Evolutionary conservation across 371 early-diverging fungal genomes (phyloP), one percentile per base, ranked within the genome.

Genomic region (Syncephalastrum monosporum): DNA sequence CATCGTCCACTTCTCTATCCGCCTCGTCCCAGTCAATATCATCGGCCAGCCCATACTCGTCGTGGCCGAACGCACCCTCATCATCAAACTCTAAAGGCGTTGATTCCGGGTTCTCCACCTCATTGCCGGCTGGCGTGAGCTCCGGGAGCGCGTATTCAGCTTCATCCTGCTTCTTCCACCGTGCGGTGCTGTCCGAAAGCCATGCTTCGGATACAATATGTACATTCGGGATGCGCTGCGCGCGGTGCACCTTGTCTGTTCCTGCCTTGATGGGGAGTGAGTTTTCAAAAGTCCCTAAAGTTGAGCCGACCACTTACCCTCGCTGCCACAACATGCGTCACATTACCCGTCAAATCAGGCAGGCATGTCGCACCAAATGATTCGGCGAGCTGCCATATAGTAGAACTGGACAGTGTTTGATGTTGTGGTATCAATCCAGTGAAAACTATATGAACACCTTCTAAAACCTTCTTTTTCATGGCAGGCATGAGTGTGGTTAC

Each of bases 301-400:
- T 10, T 33, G 19, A 15, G 13, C 1, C n/a, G 21, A 10, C 3
- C 23, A 15, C 29, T 49, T 50, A 60, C 89, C 72, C 86, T 84
- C n/a, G 81, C 79, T 14, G 92, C 90, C 27, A 94, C 79, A 4
- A 94, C 69, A 60, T 94, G 94, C 0, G 94, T 92, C 19, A 87
- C 82, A 16, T 77, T 67, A 0, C 70, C 65, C n/a, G 69, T 72
- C 42, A 90, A 56, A 3, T 87, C 82, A 0, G 59, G 63, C 0
- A 72, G 74, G 55, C 91, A 91, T 24, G 60, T 57, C 0, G 90
- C 93, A 3, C 92, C 92, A 77, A 88, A 91, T 7, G 76, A 71
- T 42, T 63, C 63, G 4, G 91, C 91, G 63, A 82, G 72, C 52
- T 82, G 73, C 92, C 92, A 91, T 33, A 88, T 81, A 53, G 92